Percentiles rank a stretch among this genome's conserved stretches.
Conservation (phyloP, 345 rosid genomes). For the Acer campestre region DNA sequence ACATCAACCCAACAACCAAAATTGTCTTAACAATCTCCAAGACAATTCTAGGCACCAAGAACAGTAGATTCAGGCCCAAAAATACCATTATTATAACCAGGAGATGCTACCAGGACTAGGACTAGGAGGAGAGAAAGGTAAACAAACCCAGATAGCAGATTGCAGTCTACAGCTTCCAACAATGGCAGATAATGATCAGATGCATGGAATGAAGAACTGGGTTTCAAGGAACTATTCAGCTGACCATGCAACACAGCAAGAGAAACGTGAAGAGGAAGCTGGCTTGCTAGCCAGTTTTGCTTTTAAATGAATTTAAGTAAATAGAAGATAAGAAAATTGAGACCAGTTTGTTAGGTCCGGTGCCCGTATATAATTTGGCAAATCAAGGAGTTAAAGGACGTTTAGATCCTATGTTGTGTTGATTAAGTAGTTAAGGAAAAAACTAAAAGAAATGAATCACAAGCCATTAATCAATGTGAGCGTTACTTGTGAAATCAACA, state of each 20-base stretch:
- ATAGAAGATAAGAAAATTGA: slow-evolving; percentile 12
- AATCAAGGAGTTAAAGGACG: background rate
- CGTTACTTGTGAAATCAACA: no score
- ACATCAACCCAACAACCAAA: slow-evolving; percentile 44
- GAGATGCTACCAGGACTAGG: slow-evolving; percentile 34
- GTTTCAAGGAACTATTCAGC: slow-evolving; percentile 44
- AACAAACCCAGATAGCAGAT: slow-evolving; percentile 34
- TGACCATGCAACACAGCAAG: slow-evolving; percentile 53
- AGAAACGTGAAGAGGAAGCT: slow-evolving; percentile 37
- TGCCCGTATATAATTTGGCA: background rate
- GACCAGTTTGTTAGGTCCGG: background rate
- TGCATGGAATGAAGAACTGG: slow-evolving; percentile 42
- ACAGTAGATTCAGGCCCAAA: slow-evolving; percentile 34
- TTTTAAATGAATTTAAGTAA: slow-evolving; percentile 15
- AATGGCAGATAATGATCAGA: slow-evolving; percentile 35
- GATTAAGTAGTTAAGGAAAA: no score
- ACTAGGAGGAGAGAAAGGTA: slow-evolving; percentile 27
- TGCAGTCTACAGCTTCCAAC: slow-evolving; percentile 44
- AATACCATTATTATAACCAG: slow-evolving; percentile 42
- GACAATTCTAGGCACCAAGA: slow-evolving; percentile 34
- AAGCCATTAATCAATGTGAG: no score
- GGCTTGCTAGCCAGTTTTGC: slow-evolving; percentile 14
- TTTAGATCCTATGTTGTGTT: no score
- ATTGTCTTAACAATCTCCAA: slow-evolving; percentile 33
- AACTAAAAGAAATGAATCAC: no score